Conservation (phyloP, 2,329 filamentous ascomycete genomes). For the Aspergillus bombycis region DNA sequence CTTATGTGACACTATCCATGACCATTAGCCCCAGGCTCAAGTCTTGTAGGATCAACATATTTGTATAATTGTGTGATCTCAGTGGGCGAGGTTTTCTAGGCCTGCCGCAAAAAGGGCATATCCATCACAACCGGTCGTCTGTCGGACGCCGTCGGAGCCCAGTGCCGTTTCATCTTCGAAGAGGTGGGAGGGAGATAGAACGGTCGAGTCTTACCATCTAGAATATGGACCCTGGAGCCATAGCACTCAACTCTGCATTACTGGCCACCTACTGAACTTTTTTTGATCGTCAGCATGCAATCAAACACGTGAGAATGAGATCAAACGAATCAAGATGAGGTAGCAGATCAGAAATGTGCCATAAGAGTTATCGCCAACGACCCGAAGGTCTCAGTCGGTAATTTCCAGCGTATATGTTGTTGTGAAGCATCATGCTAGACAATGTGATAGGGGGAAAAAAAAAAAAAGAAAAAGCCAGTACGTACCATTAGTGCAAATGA, state of each 20-base stretch:
- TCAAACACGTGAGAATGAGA: constrained; percentile 14
- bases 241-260: not conserved
- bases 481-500: constrained; percentile 29
- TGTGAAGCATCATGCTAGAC: constrained; percentile 60
- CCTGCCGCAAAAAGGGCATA: constrained; percentile 89
- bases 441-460: constrained; percentile 35
- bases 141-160: constrained; percentile 78
- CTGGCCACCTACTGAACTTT: not conserved
- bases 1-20: not conserved
- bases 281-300: constrained; percentile 25
- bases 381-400: constrained; percentile 80
- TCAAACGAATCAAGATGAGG: constrained; percentile 16
- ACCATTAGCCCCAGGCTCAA: constrained; percentile 32
- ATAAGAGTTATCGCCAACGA: constrained; percentile 75
- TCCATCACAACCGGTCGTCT: constrained; percentile 71
- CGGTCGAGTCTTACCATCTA: constrained; percentile 11
- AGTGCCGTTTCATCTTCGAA: constrained; percentile 70
- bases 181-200: constrained; percentile 3
- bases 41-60: constrained; percentile 23
- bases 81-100: constrained; percentile 99
- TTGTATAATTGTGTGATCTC: constrained; percentile 52
- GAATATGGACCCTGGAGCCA: not conserved
- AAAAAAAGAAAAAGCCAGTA: constrained; percentile 29
- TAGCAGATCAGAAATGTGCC: constrained; percentile 75
- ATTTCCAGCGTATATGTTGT: constrained; percentile 81